Base-by-base conservation (phyloP, 306 rosid species). In the Chamaecrista fasciculata region DNA sequence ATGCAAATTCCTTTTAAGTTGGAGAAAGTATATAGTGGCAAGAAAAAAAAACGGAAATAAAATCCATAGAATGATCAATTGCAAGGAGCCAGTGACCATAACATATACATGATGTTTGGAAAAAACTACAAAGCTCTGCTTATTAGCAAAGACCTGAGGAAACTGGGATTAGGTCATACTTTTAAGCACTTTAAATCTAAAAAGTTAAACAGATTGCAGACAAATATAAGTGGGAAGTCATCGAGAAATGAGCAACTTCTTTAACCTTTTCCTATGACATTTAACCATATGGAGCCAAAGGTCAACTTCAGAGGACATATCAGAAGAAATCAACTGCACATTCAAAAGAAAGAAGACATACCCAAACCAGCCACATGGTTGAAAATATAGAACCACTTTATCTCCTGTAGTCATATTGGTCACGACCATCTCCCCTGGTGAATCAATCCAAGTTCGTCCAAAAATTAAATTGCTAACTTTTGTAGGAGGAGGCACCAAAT, bases 291-390 rank as follows among this genome's bases (percentile, higher is more conserved):
- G 21, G 64, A 58, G 44, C 21, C 10, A 16, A 33, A 31, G 23
- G 11, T 31, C 64, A 16, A 58, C 26, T 29, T 58, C 26, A 8
- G 9, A 5, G 4, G 28, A 59, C 4, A 59, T 2, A 16, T 5
- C 46, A 34, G 46, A 59, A 9, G 28, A 33, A 59, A 33, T 59
- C 46, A 34, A 59, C 15, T 1, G 16, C 11, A 33, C 16, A n/a
- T 33, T 34, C 23, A 33, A 12, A 59, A 33, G 65, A 34, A 63
- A 42, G 57, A 33, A 58, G 16, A 50, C 64, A 50, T 84, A 84
- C 93, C 93, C 93, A 65, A 87, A 78, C 93, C 93, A 87, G 61
- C 94, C 94, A 40, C 94, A 87, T 64, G 90, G 90, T 82, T 87
- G 93, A 79, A 87, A 87, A 81, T 78, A 87, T 36, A 85, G 66